A percentile compares a stretch with the other conserved stretches of the same genome.
phyloP scores from a whole-genome alignment of 495 filamentous ascomycete genomes.

The Penicillium paradoxum region DNA sequence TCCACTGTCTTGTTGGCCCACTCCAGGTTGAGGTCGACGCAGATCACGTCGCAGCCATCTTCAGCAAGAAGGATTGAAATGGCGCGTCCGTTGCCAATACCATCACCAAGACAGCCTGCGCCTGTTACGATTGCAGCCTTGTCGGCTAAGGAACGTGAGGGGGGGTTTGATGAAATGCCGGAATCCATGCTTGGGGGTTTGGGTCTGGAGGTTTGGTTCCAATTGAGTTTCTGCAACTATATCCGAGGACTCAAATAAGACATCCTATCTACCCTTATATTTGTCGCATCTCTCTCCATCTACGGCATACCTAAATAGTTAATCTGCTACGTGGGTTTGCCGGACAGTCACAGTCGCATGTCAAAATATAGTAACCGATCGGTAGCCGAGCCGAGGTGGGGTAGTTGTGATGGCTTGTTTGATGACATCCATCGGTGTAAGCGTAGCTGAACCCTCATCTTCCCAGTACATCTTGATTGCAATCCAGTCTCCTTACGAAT shows the following conservation, averaged over 20 bases:
- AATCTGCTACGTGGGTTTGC: constrained; percentile 13
- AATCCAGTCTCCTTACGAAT: background rate
- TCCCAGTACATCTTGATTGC: background rate
- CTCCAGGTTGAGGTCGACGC: constrained; percentile 45
- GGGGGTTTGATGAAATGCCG: constrained; percentile 18
- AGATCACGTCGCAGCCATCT: constrained; percentile 50
- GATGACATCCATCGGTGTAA: background rate
- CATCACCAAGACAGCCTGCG: constrained; percentile 48
- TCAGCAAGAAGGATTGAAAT: constrained; percentile 53
- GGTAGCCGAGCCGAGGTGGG: constrained; percentile 23
- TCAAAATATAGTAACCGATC: background rate
- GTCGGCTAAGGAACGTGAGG: constrained; percentile 30
- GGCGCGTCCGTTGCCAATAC: constrained; percentile 56
- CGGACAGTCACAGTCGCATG: background rate
- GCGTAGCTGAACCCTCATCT: no score
- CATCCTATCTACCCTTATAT: background rate
- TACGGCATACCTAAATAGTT: background rate
- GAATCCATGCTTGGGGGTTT: constrained; percentile 15
- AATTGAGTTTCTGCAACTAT: background rate
- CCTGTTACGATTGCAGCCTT: constrained; percentile 57
- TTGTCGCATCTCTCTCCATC: background rate
- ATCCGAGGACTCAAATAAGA: background rate
- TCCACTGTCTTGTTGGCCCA: constrained; percentile 45
- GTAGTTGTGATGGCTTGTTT: background rate
- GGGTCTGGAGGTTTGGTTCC: background rate